Evolutionary conservation across 768 basidiomycete genomes (phyloP), one percentile per base, ranked within the genome.

Genomic region (Naganishia vishniacii): DNA sequence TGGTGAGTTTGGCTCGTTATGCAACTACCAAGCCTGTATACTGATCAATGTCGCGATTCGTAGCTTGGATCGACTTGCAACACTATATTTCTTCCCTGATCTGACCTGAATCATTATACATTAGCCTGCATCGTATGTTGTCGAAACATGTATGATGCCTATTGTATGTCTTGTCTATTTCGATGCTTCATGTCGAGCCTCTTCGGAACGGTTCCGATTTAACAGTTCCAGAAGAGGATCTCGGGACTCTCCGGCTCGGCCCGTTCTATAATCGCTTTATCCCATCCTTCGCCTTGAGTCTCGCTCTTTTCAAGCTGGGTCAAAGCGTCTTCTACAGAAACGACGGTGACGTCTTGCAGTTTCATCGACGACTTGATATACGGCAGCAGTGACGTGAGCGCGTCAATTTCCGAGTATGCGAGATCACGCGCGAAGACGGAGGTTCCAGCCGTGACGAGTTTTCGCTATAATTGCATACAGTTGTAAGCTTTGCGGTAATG

Each of bases 161-260:
- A n/a, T n/a, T n/a, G n/a, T n/a, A n/a, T n/a, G n/a, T n/a, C n/a
- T n/a, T n/a, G n/a, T 44, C 42, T 44, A 44, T 44, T 44, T 6
- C 42, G n/a, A 5, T n/a, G 7, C 6, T 44, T n/a, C 18, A 37
- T 37, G 34, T 37, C 34, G n/a, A n/a, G n/a, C n/a, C n/a, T n/a
- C n/a, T n/a, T n/a, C n/a, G n/a, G n/a, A n/a, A n/a, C n/a, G n/a
- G n/a, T n/a, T n/a, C n/a, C n/a, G n/a, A n/a, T n/a, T n/a, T 68
- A 69, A 18, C 70, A 61, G 56, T 94, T 95, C 74, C 85, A 84
- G 77, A 91, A 94, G 72, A 91, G 87, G 71, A 92, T 88, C 4
- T 86, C 86, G 48, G 92, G 92, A 37, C 80, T 82, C 11, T 88
- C 91, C 34, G 93, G 93, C 78, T 93, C 91, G 12, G 90, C 88